These are phyloP conservation scores for Xylariales sp. DNA, from an alignment of 2,329 filamentous ascomycete genomes.

Conservation along the genomic window DNA sequence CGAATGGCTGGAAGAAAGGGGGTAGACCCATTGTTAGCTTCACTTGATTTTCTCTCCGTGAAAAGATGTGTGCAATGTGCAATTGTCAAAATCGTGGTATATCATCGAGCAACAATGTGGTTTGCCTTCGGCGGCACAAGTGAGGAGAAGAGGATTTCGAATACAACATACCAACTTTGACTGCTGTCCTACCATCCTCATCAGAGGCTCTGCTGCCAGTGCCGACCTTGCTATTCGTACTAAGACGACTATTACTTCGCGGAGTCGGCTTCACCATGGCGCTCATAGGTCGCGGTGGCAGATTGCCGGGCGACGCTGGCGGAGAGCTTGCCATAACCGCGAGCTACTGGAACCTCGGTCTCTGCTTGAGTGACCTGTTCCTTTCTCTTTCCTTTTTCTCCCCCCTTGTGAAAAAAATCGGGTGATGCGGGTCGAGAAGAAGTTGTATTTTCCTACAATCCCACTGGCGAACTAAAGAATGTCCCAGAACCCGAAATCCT, in stretches of 20 bases:
- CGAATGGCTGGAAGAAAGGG: slow-evolving; percentile 94
- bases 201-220: slow-evolving; percentile 81
- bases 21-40: no score
- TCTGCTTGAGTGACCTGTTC: no score
- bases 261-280: slow-evolving; percentile 70
- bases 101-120: no score
- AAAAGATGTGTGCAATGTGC: not conserved
- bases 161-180: slow-evolving; percentile 97
- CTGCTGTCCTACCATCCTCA: slow-evolving; percentile 82
- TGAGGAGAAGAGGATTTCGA: no score
- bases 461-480: no score
- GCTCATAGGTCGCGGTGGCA: slow-evolving; percentile 70
- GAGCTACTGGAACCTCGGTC: no score
- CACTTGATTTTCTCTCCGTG: not conserved
- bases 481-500: no score
- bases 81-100: no score
- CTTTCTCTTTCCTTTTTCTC: not conserved
- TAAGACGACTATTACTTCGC: slow-evolving; percentile 79
- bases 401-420: not conserved
- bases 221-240: slow-evolving; percentile 71
- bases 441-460: not conserved
- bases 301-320: slow-evolving; percentile 55
- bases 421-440: not conserved
- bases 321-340: slow-evolving; percentile 62
- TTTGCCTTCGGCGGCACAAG: no score